phyloP scores from a whole-genome alignment of 768 basidiomycete genomes.

The Neoboletus magnificus region DNA sequence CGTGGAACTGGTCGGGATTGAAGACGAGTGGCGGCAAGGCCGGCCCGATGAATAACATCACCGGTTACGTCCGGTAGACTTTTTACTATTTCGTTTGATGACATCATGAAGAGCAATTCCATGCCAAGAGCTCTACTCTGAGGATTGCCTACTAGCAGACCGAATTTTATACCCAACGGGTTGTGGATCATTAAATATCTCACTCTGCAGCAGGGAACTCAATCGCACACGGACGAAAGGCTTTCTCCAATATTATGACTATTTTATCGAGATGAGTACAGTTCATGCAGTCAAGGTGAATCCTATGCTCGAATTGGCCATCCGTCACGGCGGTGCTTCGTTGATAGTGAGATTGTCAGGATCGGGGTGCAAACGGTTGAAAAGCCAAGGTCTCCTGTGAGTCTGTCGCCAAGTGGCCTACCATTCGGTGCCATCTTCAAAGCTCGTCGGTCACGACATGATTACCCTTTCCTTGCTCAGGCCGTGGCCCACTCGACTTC shows the following conservation, averaged over 20 bases:
- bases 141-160: neutral
- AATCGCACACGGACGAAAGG: neutral
- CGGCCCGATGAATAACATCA: conserved; percentile 36
- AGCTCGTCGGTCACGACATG: conserved; percentile 13
- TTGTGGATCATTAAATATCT: neutral
- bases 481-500: neutral
- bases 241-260: neutral
- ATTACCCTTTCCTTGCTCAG: neutral
- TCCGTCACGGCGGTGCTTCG: neutral
- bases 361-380: neutral
- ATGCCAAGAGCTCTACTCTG: neutral
- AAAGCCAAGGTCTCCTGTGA: neutral
- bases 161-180: neutral
- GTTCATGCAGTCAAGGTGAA: neutral
- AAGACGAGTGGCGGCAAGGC: conserved; percentile 41
- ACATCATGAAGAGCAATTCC: neutral
- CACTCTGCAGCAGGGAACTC: neutral
- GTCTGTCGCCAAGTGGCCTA: neutral
- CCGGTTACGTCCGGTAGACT: conserved; percentile 34
- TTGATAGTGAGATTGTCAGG: neutral
- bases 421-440: conserved; percentile 2
- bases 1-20: conserved; percentile 51
- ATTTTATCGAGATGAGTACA: neutral
- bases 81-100: too few species aligned
- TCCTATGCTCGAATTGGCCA: neutral